phyloP scores from a whole-genome alignment of 164 flowering plant species.

The Echeveria elegans region DNA sequence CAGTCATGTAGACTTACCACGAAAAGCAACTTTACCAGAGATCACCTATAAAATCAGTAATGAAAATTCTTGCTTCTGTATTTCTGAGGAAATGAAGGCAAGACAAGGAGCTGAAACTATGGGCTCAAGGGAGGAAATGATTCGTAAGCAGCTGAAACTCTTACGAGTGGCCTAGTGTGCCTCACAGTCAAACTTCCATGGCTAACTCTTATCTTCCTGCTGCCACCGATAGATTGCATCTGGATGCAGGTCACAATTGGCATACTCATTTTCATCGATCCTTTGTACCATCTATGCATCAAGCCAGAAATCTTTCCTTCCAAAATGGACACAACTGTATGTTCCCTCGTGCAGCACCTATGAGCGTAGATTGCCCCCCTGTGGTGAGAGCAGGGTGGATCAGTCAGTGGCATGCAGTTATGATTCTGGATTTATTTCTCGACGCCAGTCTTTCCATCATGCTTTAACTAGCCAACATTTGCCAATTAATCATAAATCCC shows the following conservation, averaged over 20 bases:
- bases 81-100: constrained; percentile 16
- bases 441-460: constrained; percentile 43
- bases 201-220: constrained; percentile 57
- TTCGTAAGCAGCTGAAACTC: constrained; percentile 28
- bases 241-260: constrained; percentile 81
- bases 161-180: constrained; percentile 76
- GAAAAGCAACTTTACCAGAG: background rate
- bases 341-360: constrained; percentile 39
- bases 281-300: constrained; percentile 50
- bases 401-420: constrained; percentile 52
- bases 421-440: constrained; percentile 60
- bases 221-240: constrained; percentile 88
- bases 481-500: constrained; percentile 29
- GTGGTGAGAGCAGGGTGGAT: constrained; percentile 45
- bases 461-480: constrained; percentile 30
- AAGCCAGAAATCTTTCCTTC: constrained; percentile 41
- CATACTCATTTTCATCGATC: constrained; percentile 56
- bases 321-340: constrained; percentile 42
- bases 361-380: constrained; percentile 96
- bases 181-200: constrained; percentile 45
- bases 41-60: background rate
- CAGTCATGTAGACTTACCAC: background rate
- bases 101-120: constrained; percentile 15
- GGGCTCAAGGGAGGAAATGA: constrained; percentile 23
- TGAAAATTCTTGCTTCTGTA: constrained; percentile 9